A percentile compares a stretch with the other conserved stretches of the same genome.
These are phyloP conservation scores for Fusarium setosum DNA, from an alignment of 2,329 filamentous ascomycete species.

Conservation along the genomic window DNA sequence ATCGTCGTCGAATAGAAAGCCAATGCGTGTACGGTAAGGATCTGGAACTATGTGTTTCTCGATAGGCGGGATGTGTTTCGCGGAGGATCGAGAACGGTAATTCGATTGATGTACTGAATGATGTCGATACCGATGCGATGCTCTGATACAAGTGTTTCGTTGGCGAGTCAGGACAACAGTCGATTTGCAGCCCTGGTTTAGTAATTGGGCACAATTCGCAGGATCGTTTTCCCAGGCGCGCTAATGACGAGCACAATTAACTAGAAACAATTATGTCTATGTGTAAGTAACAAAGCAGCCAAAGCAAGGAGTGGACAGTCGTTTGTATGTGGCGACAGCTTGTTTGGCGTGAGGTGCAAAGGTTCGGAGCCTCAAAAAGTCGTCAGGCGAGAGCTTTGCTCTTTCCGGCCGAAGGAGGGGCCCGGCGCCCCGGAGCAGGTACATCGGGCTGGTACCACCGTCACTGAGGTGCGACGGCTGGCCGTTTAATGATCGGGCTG, in stretches of 20 bases:
- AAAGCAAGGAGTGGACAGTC: background rate
- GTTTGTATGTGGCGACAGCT: constrained; percentile 23
- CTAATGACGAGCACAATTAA: background rate
- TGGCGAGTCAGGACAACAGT: constrained; percentile 23
- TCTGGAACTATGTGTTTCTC: background rate
- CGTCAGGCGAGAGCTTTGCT: constrained; percentile 24
- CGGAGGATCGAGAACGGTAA: background rate
- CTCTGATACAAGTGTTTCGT: constrained; percentile 14
- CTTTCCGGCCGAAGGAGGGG: constrained; percentile 34
- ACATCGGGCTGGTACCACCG: constrained; percentile 7
- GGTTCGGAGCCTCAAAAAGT: constrained; percentile 18
- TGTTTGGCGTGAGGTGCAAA: constrained; percentile 28
- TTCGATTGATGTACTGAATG: constrained; percentile 11
- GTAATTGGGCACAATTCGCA: constrained; percentile 15
- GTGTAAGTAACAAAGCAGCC: background rate
- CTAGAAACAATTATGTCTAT: background rate
- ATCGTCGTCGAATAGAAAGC: background rate
- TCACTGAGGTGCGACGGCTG: background rate
- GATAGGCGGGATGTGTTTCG: background rate
- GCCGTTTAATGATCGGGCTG: background rate
- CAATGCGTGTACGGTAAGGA: background rate
- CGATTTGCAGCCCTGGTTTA: constrained; percentile 23
- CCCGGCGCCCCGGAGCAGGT: constrained; percentile 28
- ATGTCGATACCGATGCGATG: constrained; percentile 20
- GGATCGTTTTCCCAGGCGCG: background rate